These are phyloP conservation scores for Bimuria novae-zelandiae DNA, from an alignment of 2,329 filamentous ascomycete species.

Conservation along the genomic window DNA sequence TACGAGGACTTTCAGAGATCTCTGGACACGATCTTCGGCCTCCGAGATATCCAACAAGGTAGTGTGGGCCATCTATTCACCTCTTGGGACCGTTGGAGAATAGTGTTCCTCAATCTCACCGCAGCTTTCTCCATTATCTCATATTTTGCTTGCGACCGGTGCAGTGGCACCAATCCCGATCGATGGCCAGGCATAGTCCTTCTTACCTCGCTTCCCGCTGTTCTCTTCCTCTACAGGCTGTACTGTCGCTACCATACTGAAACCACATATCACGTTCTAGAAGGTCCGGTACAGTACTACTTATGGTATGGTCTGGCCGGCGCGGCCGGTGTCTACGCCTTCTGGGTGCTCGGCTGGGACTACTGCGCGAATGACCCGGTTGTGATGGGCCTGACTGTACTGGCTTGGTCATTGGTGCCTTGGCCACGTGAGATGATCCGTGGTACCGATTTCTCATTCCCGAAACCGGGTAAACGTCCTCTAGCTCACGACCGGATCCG, in stretches of 20 bases:
- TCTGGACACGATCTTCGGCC: neutral
- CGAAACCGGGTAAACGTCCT: too few relatives aligned
- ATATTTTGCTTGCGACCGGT: neutral
- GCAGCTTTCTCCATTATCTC: neutral
- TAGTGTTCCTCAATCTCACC: too few relatives aligned
- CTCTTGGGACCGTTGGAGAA: neutral
- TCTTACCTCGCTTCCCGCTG: neutral
- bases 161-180: neutral
- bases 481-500: too few relatives aligned
- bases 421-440: neutral
- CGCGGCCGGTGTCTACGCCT: neutral
- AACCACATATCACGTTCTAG: neutral
- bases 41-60: neutral
- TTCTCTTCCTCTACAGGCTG: neutral
- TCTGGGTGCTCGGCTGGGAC: neutral
- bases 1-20: neutral
- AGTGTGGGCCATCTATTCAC: neutral
- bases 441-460: too few relatives aligned
- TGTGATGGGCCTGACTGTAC: neutral
- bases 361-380: neutral
- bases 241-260: neutral
- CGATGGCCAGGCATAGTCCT: neutral
- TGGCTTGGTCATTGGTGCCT: neutral
- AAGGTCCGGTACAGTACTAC: neutral
- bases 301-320: neutral